Percentiles rank a stretch among this genome's conserved stretches.
These are phyloP conservation scores for Suhomyces sp. DNA, from an alignment of 805 yeast species.

Conservation along the genomic window DNA sequence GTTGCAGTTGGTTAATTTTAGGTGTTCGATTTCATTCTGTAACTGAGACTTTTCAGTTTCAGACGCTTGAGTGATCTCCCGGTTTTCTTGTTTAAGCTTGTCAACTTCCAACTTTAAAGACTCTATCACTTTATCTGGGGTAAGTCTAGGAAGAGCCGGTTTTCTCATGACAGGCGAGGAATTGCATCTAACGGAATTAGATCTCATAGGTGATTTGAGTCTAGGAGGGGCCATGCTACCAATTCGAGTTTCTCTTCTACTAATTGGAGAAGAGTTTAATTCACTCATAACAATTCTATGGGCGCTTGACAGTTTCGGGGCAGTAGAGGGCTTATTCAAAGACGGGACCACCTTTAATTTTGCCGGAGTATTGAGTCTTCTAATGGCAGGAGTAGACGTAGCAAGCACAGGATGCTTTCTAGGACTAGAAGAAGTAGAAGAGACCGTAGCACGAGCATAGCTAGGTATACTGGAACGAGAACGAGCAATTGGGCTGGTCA, in stretches of 20 bases:
- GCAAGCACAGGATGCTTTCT: constrained; percentile 1
- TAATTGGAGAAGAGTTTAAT: constrained; percentile 5
- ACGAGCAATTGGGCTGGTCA: neutral
- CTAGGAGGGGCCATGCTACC: neutral
- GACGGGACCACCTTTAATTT: constrained; percentile 7
- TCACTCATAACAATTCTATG: constrained; percentile 1
- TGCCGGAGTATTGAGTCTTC: constrained; percentile 9
- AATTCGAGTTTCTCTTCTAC: neutral
- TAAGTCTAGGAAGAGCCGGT: neutral
- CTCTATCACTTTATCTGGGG: constrained; percentile 3
- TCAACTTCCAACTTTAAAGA: constrained; percentile 12
- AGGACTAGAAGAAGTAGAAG: constrained; percentile 27
- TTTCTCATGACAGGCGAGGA: neutral
- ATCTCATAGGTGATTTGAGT: neutral
- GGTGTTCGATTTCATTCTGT: neutral
- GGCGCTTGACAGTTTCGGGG: constrained; percentile 2
- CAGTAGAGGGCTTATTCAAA: constrained; percentile 6
- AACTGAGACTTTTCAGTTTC: constrained; percentile 4
- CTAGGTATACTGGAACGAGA: constrained; percentile 2
- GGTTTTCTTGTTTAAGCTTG: constrained; percentile 10
- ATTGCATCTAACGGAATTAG: neutral
- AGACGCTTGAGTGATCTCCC: neutral
- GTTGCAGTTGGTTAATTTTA: constrained; percentile 1
- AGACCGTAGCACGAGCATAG: constrained; percentile 32
- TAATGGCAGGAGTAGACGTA: constrained; percentile 1